These are phyloP conservation scores for Naganishia antarctica DNA, from an alignment of 768 basidiomycete genomes.

Conservation along the genomic window DNA sequence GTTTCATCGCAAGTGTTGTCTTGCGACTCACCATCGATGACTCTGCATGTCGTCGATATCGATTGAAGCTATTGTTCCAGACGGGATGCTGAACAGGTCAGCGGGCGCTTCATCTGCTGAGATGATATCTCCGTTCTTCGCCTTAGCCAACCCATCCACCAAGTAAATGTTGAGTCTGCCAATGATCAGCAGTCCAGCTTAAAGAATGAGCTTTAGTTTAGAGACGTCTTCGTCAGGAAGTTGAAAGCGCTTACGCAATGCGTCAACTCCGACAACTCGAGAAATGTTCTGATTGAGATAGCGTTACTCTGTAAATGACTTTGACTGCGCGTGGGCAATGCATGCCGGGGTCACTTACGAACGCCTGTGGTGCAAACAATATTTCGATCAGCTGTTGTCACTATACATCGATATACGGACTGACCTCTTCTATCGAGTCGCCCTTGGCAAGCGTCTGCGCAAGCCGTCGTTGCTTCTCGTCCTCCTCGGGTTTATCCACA, in stretches of 20 bases:
- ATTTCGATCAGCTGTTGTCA: slow-evolving; percentile 12
- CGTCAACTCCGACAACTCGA: slow-evolving; percentile 82
- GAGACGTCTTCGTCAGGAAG: neutral
- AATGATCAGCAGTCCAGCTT: slow-evolving; percentile 81
- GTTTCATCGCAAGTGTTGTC: neutral
- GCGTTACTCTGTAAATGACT: neutral
- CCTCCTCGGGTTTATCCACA: slow-evolving; percentile 28
- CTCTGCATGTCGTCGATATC: slow-evolving; percentile 68
- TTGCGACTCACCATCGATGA: slow-evolving; percentile 67
- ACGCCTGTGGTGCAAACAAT: neutral
- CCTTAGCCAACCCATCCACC: slow-evolving; percentile 81
- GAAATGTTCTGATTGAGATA: slow-evolving; percentile 71
- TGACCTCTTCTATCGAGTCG: slow-evolving; percentile 70
- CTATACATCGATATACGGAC: slow-evolving; percentile 17
- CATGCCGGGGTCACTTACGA: neutral
- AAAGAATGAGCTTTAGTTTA: slow-evolving; percentile 5
- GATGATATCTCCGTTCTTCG: slow-evolving; percentile 79
- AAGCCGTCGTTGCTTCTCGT: slow-evolving; percentile 78
- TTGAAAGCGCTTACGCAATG: slow-evolving; percentile 63
- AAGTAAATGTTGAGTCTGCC: slow-evolving; percentile 82
- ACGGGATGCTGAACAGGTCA: slow-evolving; percentile 71
- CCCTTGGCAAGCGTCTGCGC: slow-evolving; percentile 81
- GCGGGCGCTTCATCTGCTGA: slow-evolving; percentile 80
- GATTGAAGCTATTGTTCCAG: slow-evolving; percentile 71
- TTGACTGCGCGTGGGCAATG: no score